phyloP scores from a whole-genome alignment of 768 basidiomycete genomes.

The Tulasnella sp. region DNA sequence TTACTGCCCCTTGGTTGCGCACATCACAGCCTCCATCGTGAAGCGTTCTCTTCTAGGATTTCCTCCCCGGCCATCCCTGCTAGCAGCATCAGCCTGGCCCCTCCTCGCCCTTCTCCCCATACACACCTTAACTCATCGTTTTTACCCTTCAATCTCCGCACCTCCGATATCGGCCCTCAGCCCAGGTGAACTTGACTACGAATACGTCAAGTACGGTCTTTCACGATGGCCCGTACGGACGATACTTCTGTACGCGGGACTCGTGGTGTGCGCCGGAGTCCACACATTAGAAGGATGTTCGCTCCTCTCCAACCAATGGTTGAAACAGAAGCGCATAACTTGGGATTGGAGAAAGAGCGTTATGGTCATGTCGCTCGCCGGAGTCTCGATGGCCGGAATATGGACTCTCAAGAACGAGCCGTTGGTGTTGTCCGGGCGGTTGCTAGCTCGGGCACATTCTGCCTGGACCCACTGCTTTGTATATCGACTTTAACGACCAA shows the following conservation, averaged over 20 bases:
- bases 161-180: constrained; percentile 47
- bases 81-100: constrained; percentile 55
- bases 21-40: constrained; percentile 44
- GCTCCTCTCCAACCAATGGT: too few relatives aligned
- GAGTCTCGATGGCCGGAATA: constrained; percentile 44
- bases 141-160: constrained; percentile 35
- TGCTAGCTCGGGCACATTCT: constrained; percentile 39
- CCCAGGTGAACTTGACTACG: constrained; percentile 68
- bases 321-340: too few relatives aligned
- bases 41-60: constrained; percentile 39
- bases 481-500: constrained; percentile 35
- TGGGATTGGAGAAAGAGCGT: constrained; percentile 22
- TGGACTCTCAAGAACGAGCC: constrained; percentile 45
- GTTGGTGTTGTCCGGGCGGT: constrained; percentile 30
- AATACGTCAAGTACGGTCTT: constrained; percentile 67
- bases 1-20: constrained; percentile 51
- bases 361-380: constrained; percentile 29
- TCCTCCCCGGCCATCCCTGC: constrained; percentile 26
- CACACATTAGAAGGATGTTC: constrained; percentile 60
- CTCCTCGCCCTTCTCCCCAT: constrained; percentile 44
- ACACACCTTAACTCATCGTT: constrained; percentile 58
- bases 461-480: constrained; percentile 36
- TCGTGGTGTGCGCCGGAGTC: constrained; percentile 42
- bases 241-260: constrained; percentile 48
- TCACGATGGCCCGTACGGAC: constrained; percentile 48